Conservation (phyloP, 345 rosid genomes). For the Balakata baccata region DNA sequence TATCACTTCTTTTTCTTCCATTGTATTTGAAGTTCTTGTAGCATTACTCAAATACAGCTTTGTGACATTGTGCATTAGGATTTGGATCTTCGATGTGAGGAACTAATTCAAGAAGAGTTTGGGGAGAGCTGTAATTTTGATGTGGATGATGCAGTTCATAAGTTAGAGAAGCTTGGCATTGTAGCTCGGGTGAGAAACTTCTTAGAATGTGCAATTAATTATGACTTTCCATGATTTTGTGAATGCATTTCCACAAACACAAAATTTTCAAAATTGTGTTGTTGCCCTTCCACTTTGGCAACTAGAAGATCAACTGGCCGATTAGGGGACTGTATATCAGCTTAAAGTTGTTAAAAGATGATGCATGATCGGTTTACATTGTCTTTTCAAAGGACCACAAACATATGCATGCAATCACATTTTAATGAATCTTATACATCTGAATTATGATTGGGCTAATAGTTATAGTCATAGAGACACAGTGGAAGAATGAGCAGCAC, state of each 20-base stretch:
- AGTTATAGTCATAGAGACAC: too few species aligned
- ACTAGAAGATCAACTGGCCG: neutral
- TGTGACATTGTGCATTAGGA: conserved; percentile 41
- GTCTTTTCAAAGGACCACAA: neutral
- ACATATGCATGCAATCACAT: neutral
- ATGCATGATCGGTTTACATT: neutral
- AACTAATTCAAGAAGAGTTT: conserved; percentile 56
- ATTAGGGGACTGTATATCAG: neutral
- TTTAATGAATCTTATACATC: too few species aligned
- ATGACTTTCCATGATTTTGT: neutral
- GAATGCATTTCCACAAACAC: neutral
- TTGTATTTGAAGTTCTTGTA: neutral
- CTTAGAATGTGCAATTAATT: neutral
- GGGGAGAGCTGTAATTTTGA: conserved; percentile 66
- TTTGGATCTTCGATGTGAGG: conserved; percentile 61
- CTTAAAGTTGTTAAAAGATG: neutral
- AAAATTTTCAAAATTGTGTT: neutral
- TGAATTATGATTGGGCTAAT: too few species aligned
- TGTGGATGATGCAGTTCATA: conserved; percentile 75
- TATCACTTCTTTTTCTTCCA: neutral
- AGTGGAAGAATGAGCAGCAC: too few species aligned
- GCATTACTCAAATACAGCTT: conserved; percentile 7
- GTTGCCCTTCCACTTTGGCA: neutral
- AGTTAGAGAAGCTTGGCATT: conserved; percentile 81
- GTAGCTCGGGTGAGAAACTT: conserved; percentile 55